A percentile compares a stretch with the other conserved stretches of the same genome.
These are phyloP conservation scores for Pestalotiopsis sp. DNA, from an alignment of 2,329 filamentous ascomycete genomes.

Conservation along the genomic window DNA sequence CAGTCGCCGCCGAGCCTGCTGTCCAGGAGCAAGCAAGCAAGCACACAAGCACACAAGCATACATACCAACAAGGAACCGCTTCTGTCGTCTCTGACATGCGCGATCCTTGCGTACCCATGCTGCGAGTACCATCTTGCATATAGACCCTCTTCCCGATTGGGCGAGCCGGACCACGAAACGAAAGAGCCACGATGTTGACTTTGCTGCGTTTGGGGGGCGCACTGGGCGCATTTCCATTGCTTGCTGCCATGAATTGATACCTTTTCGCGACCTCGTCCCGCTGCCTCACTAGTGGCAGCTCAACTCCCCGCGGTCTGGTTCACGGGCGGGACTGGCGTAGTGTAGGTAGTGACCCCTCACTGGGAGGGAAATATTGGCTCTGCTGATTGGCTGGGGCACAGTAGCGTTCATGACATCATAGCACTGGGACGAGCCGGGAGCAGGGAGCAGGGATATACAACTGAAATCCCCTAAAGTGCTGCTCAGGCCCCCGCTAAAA, in stretches of 20 bases:
- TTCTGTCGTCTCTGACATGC: background rate
- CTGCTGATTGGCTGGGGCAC: background rate
- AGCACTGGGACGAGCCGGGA: background rate
- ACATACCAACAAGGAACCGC: background rate
- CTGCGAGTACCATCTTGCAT: background rate
- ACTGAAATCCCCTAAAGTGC: too few species aligned
- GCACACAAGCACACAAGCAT: background rate
- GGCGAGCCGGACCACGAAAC: background rate
- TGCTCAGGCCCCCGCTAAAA: too few species aligned
- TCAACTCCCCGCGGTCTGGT: constrained; percentile 5
- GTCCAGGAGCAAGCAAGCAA: background rate
- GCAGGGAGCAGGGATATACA: background rate
- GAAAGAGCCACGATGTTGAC: background rate
- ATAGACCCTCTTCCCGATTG: background rate
- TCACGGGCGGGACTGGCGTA: background rate
- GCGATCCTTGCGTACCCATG: background rate
- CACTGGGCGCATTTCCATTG: too few species aligned
- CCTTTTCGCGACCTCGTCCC: background rate
- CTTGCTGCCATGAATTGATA: background rate
- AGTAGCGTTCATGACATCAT: background rate
- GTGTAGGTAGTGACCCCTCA: background rate
- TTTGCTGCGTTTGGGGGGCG: too few species aligned
- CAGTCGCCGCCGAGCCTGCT: background rate
- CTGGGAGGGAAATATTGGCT: background rate
- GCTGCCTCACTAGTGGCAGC: background rate